A percentile compares a stretch with the other conserved stretches of the same genome.
Evolutionary conservation across 805 yeast species (phyloP).

Genomic region (Lipomyces yamadae): DNA sequence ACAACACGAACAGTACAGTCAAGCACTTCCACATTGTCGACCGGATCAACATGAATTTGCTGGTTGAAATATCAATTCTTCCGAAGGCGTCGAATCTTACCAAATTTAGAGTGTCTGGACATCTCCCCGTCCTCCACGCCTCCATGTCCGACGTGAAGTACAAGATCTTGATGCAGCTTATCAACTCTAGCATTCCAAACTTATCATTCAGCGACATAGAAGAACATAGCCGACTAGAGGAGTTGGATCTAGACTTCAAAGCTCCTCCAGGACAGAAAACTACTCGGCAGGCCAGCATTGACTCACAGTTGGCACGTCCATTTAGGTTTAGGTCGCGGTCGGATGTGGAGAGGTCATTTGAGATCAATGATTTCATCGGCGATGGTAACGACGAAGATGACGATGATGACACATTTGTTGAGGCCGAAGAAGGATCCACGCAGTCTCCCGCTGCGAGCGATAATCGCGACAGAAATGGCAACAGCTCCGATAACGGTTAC

Average conservation of each 20-base stretch:
- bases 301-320: slow-evolving; percentile 6
- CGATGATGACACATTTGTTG: slow-evolving; percentile 32
- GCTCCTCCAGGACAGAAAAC: slow-evolving; percentile 6
- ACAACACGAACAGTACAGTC: slow-evolving; percentile 44
- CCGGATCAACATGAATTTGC: slow-evolving; percentile 71
- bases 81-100: slow-evolving; percentile 80
- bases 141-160: slow-evolving; percentile 88
- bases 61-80: slow-evolving; percentile 80
- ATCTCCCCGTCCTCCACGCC: slow-evolving; percentile 71
- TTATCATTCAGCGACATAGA: slow-evolving; percentile 36
- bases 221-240: slow-evolving; percentile 15
- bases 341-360: slow-evolving; percentile 9
- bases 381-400: slow-evolving; percentile 41
- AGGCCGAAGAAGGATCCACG: slow-evolving; percentile 25
- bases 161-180: slow-evolving; percentile 77
- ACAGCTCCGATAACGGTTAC: slow-evolving; percentile 16
- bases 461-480: slow-evolving; percentile 22
- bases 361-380: slow-evolving; percentile 16
- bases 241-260: slow-evolving; percentile 6
- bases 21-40: slow-evolving; percentile 71
- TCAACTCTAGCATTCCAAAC: slow-evolving; percentile 72
- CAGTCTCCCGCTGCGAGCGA: slow-evolving; percentile 10
- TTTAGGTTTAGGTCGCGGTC: slow-evolving; percentile 19
- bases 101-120: slow-evolving; percentile 72
- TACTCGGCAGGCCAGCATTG: slow-evolving; percentile 1